A percentile compares a stretch with the other conserved stretches of the same genome.
Conservation (phyloP, 1,284 basidiomycete genomes). For the Filobasidium uniguttulatum region DNA sequence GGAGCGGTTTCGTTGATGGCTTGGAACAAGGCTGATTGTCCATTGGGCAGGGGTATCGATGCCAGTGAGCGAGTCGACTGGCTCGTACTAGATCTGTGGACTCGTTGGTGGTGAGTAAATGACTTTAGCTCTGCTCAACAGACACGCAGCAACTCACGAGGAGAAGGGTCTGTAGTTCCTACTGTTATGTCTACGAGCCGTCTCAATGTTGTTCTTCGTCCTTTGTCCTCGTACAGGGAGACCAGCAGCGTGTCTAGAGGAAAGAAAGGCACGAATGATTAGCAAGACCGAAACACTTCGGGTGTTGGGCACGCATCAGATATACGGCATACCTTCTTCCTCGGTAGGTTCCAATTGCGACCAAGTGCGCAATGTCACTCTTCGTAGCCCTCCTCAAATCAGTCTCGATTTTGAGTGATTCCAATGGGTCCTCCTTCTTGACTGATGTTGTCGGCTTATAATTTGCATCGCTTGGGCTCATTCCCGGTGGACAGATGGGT, state of each 20-base stretch:
- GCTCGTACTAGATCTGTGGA: not conserved
- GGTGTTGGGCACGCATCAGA: not conserved
- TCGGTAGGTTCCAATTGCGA: conserved; percentile 41
- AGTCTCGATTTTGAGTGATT: conserved; percentile 41
- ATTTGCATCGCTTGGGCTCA: conserved; percentile 1
- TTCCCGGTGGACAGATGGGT: conserved; percentile 26
- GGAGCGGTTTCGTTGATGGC: not conserved
- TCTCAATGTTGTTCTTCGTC: conserved; percentile 42
- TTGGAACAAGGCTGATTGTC: not conserved
- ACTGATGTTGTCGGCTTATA: conserved; percentile 6
- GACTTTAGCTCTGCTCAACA: not conserved
- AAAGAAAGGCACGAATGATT: not conserved
- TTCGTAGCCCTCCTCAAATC: conserved; percentile 40
- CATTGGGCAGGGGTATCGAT: not conserved
- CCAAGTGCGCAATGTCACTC: conserved; percentile 43
- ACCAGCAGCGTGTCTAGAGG: conserved; percentile 39
- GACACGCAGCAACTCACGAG: conserved; percentile 1
- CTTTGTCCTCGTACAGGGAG: conserved; percentile 44
- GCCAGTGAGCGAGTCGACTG: not conserved
- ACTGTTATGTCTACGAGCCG: conserved; percentile 42
- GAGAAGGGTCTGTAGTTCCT: conserved; percentile 22
- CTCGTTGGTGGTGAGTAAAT: not conserved
- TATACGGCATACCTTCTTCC: conserved; percentile 31
- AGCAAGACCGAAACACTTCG: no score
- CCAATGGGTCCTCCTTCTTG: conserved; percentile 30